phyloP scores from a whole-genome alignment of 2,329 filamentous ascomycete species.

The Pseudocercospora vitis region DNA sequence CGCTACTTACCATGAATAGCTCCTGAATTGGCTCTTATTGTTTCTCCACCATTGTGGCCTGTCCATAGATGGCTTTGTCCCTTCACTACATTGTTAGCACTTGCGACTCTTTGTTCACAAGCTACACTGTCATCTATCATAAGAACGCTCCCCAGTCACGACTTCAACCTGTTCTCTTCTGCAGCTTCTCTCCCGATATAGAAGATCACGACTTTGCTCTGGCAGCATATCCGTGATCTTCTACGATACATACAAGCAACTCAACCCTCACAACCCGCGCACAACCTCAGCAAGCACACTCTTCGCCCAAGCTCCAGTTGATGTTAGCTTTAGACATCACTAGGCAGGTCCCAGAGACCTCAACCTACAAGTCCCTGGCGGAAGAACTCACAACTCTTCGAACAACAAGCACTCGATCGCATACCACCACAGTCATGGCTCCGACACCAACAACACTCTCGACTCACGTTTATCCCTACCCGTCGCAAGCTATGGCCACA shows the following conservation, averaged over 20 bases:
- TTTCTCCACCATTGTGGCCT: neutral
- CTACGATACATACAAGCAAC: neutral
- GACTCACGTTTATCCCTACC: neutral
- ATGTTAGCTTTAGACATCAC: neutral
- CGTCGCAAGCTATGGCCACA: neutral
- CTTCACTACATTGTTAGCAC: neutral
- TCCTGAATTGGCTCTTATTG: neutral
- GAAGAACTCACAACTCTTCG: neutral
- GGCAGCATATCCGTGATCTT: constrained; percentile 1
- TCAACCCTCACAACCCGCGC: neutral
- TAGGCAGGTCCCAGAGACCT: neutral
- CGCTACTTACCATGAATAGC: neutral
- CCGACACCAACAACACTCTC: neutral
- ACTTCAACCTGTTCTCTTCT: neutral
- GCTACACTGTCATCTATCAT: neutral
- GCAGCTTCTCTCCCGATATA: neutral
- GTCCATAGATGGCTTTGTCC: neutral
- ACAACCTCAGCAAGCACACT: neutral
- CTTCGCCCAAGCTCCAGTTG: neutral
- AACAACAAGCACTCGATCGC: neutral
- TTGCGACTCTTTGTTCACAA: neutral
- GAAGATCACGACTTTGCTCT: constrained; percentile 3
- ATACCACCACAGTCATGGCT: neutral
- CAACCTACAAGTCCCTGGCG: too few species aligned
- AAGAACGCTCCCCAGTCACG: neutral